A percentile compares a stretch with the other conserved stretches of the same genome.
phyloP scores from a whole-genome alignment of 805 yeast genomes.

The Martiniozyma abietophila region DNA sequence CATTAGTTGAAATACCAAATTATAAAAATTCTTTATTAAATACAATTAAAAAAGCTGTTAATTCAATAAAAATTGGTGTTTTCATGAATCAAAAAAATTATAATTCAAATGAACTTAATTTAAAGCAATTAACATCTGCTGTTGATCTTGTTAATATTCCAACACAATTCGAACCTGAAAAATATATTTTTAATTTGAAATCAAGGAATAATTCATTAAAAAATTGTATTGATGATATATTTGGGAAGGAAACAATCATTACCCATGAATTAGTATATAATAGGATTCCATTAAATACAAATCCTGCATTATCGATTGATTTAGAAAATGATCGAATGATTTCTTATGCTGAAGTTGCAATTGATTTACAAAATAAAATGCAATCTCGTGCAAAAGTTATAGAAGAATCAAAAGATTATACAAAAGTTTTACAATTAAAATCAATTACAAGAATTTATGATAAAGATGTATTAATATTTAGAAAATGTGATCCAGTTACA shows the following conservation, averaged over 20 bases:
- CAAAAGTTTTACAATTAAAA: slow-evolving; percentile 23
- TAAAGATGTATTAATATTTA: slow-evolving; percentile 14
- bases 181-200: slow-evolving; percentile 16
- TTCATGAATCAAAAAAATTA: slow-evolving; percentile 6
- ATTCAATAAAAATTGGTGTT: slow-evolving; percentile 11
- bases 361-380: slow-evolving; percentile 17
- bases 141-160: slow-evolving; percentile 18
- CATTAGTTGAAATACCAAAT: slow-evolving; percentile 10
- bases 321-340: slow-evolving; percentile 22
- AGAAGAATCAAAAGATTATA: slow-evolving; percentile 13
- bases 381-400: slow-evolving; percentile 1
- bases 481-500: slow-evolving; percentile 24
- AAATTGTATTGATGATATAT: slow-evolving; percentile 20
- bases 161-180: slow-evolving; percentile 19
- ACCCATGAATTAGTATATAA: slow-evolving; percentile 22
- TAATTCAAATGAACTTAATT: slow-evolving; percentile 1
- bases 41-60: slow-evolving; percentile 3
- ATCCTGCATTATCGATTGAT: slow-evolving; percentile 14
- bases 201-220: slow-evolving; percentile 12
- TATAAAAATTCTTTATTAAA: not conserved
- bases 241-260: slow-evolving; percentile 8
- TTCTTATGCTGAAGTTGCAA: slow-evolving; percentile 19
- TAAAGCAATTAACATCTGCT: slow-evolving; percentile 11
- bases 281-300: slow-evolving; percentile 17
- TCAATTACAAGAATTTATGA: slow-evolving; percentile 20